These are phyloP conservation scores for Annona cherimola DNA, from an alignment of 164 flowering plant genomes.

Conservation along the genomic window DNA sequence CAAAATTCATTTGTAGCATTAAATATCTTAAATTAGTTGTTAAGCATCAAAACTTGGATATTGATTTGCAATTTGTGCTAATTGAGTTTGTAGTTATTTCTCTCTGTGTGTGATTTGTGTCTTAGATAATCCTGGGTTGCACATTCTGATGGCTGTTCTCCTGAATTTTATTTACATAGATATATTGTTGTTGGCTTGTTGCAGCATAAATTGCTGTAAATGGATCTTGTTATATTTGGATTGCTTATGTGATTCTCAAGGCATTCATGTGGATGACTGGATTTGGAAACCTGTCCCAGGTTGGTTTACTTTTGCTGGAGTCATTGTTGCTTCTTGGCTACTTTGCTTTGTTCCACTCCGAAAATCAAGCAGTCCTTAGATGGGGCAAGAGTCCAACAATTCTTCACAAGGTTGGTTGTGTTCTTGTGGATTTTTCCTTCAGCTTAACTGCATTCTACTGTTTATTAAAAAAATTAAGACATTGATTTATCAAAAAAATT, in stretches of 20 bases:
- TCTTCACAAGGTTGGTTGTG: constrained; percentile 79
- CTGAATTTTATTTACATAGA: too few species aligned
- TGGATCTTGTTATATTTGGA: background rate
- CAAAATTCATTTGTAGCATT: too few species aligned
- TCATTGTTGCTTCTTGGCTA: constrained; percentile 71
- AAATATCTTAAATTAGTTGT: too few species aligned
- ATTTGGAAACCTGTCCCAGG: constrained; percentile 33
- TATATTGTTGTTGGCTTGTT: too few species aligned
- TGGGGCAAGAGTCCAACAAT: constrained; percentile 96
- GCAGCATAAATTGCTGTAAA: background rate
- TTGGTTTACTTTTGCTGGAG: constrained; percentile 73
- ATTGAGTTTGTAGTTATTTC: too few species aligned
- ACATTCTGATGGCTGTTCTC: too few species aligned
- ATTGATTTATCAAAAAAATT: constrained; percentile 3
- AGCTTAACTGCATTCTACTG: background rate
- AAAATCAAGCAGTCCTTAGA: constrained; percentile 88
- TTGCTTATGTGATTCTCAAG: constrained; percentile 5
- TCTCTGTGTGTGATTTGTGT: too few species aligned
- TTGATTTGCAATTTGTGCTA: too few species aligned
- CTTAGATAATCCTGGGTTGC: too few species aligned
- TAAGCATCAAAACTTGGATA: too few species aligned
- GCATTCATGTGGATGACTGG: background rate
- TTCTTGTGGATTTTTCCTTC: background rate
- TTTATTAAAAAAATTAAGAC: background rate
- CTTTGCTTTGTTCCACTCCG: constrained; percentile 77